Percentiles rank a stretch among this genome's conserved stretches.
Conservation (phyloP, 2,329 filamentous ascomycete species). For the Paraphoma sp. region DNA sequence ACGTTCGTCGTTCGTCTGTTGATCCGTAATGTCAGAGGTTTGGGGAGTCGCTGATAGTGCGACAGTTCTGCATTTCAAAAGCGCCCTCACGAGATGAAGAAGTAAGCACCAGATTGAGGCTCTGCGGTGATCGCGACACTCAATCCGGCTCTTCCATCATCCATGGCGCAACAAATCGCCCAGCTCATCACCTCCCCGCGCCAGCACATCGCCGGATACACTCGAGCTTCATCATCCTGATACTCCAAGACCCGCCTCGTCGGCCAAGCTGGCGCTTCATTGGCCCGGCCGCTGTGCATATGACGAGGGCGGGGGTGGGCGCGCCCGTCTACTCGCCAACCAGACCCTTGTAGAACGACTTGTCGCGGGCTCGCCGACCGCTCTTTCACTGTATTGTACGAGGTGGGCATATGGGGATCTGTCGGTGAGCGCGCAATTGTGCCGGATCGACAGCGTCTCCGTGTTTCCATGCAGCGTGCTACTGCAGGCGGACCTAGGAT, state of each 20-base stretch:
- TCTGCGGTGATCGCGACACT: slow-evolving; percentile 14
- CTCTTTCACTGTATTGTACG: slow-evolving; percentile 3
- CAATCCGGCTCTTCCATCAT: neutral
- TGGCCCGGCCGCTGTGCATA: slow-evolving; percentile 12
- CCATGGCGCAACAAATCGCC: neutral
- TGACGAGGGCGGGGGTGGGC: slow-evolving; percentile 14
- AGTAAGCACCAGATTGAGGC: slow-evolving; percentile 9
- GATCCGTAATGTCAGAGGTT: no score
- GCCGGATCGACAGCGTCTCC: neutral
- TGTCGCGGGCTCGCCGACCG: slow-evolving; percentile 18
- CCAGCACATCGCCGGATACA: slow-evolving; percentile 9
- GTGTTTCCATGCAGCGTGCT: slow-evolving; percentile 7
- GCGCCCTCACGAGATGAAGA: neutral
- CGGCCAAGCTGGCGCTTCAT: neutral
- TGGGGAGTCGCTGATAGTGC: neutral
- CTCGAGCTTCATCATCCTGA: slow-evolving; percentile 1
- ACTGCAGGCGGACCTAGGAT: slow-evolving; percentile 6
- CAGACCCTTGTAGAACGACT: slow-evolving; percentile 9
- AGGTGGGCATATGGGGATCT: slow-evolving; percentile 4
- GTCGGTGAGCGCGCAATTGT: slow-evolving; percentile 14
- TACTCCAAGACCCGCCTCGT: slow-evolving; percentile 1
- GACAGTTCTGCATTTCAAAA: neutral
- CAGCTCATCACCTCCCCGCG: slow-evolving; percentile 4
- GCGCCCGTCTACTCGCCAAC: slow-evolving; percentile 4
- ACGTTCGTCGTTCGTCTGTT: neutral